Conservation (phyloP, 1,284 basidiomycete species). For the Cutaneotrichosporon sp. region DNA sequence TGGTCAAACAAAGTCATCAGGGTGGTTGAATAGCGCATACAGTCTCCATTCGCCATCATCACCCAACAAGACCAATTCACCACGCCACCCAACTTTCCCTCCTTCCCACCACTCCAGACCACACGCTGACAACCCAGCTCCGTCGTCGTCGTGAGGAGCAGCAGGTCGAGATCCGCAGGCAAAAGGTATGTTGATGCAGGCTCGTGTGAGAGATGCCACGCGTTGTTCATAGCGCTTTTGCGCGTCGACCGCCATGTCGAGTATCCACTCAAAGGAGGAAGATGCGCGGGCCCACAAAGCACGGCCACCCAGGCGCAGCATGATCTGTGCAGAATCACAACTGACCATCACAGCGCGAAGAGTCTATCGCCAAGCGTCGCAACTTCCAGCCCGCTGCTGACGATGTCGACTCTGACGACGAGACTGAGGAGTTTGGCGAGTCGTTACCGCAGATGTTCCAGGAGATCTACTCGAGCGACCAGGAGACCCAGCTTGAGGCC, state of each 20-base stretch:
- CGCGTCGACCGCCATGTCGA: background rate
- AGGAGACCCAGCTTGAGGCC: slow-evolving; percentile 88
- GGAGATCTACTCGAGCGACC: slow-evolving; percentile 88
- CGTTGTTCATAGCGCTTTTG: background rate
- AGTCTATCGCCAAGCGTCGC: slow-evolving; percentile 92
- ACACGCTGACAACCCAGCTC: slow-evolving; percentile 54
- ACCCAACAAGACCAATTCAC: background rate
- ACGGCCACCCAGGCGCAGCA: background rate
- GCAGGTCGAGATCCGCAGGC: slow-evolving; percentile 93
- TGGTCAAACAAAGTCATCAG: background rate
- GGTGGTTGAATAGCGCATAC: background rate
- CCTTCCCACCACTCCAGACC: slow-evolving; percentile 9
- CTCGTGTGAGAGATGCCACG: background rate
- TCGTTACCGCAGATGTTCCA: slow-evolving; percentile 75
- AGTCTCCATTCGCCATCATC: slow-evolving; percentile 14
- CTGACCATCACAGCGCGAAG: slow-evolving; percentile 63
- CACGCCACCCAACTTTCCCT: background rate
- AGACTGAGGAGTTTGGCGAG: slow-evolving; percentile 61
- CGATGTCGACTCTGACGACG: slow-evolving; percentile 76
- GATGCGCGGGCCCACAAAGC: background rate
- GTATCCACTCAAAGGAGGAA: background rate
- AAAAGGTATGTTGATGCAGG: slow-evolving; percentile 60
- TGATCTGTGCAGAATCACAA: background rate
- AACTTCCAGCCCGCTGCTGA: slow-evolving; percentile 74
- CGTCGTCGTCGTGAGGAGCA: slow-evolving; percentile 93